Conservation (phyloP, 352 stramenopile genomes). For the Globisporangium alternatum region DNA sequence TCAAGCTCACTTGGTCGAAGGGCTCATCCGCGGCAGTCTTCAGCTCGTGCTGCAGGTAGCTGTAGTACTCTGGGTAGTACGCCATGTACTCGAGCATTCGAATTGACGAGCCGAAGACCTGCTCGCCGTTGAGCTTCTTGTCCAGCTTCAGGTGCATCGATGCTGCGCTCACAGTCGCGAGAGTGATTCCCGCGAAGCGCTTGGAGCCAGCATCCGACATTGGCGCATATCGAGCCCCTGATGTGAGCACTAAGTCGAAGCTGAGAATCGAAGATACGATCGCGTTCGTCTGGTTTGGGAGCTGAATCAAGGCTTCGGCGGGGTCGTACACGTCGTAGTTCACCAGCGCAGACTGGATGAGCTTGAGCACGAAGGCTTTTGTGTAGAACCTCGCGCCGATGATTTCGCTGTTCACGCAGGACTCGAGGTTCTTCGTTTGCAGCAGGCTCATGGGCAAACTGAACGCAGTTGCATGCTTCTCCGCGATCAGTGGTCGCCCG, state of each 20-base stretch:
- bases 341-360: slow-evolving; percentile 24
- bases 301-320: background rate
- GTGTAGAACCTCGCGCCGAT: slow-evolving; percentile 25
- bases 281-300: slow-evolving; percentile 16
- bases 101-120: slow-evolving; percentile 18
- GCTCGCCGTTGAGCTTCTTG: slow-evolving; percentile 22
- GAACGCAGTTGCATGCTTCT: slow-evolving; percentile 13
- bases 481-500: slow-evolving; percentile 21
- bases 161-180: slow-evolving; percentile 20
- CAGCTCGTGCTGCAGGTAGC: slow-evolving; percentile 15
- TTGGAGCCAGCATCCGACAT: slow-evolving; percentile 14
- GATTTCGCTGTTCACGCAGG: slow-evolving; percentile 23
- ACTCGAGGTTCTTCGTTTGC: slow-evolving; percentile 27
- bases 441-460: slow-evolving; percentile 14
- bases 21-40: background rate
- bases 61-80: slow-evolving; percentile 36
- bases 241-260: slow-evolving; percentile 19
- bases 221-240: slow-evolving; percentile 13
- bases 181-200: slow-evolving; percentile 8
- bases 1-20: slow-evolving; percentile 24
- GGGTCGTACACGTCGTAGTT: slow-evolving; percentile 10
- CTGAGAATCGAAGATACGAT: slow-evolving; percentile 13
- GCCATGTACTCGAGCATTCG: slow-evolving; percentile 32
- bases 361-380: slow-evolving; percentile 25
- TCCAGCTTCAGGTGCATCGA: slow-evolving; percentile 23